These are phyloP conservation scores for Hordeum vulgare DNA, from an alignment of 176 grass and related monocot genomes.

Conservation along the genomic window MorexV3_pseudomolecules_assembly NC_058520.1:462283198-462283697, in stretches of 20 bases:
- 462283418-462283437: slow-evolving; percentile 66
- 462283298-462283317: slow-evolving; percentile 60
- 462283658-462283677: slow-evolving; percentile 19
- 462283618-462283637: slow-evolving; percentile 52
- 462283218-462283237: slow-evolving; percentile 71
- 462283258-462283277: slow-evolving; percentile 59
- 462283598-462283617: slow-evolving; percentile 53
- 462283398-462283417: slow-evolving; percentile 64
- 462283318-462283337: slow-evolving; percentile 66
- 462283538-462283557: slow-evolving; percentile 28
- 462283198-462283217: slow-evolving; percentile 64
- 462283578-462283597: slow-evolving; percentile 48
- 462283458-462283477: slow-evolving; percentile 37
- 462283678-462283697: slow-evolving; percentile 7
- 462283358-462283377: slow-evolving; percentile 75
- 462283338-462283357: slow-evolving; percentile 57
- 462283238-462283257: slow-evolving; percentile 75
- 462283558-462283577: slow-evolving; percentile 13
- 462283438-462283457: slow-evolving; percentile 37
- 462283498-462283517: slow-evolving; percentile 2
- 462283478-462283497: slow-evolving; percentile 15
- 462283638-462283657: slow-evolving; percentile 25
- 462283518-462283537: slow-evolving; percentile 33
- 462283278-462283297: slow-evolving; percentile 64
- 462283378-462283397: slow-evolving; percentile 67